These are phyloP conservation scores for Filobasidium uniguttulatum DNA, from an alignment of 1,284 basidiomycete species.

Conservation along the genomic window DNA sequence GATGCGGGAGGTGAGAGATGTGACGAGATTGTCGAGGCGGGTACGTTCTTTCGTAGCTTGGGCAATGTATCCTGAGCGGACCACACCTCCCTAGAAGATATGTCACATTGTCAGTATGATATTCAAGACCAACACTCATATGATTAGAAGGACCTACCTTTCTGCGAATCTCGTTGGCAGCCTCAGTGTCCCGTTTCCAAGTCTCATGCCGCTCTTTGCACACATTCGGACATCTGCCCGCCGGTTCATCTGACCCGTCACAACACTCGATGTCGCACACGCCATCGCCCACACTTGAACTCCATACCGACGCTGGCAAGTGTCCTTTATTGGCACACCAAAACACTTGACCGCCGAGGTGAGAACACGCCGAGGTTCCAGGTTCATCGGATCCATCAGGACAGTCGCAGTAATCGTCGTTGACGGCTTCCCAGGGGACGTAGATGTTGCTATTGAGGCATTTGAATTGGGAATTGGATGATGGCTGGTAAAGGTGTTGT, in stretches of 20 bases:
- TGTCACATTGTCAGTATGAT: no score
- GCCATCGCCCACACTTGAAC: slow-evolving; percentile 83
- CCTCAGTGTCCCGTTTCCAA: slow-evolving; percentile 52
- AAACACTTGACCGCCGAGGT: slow-evolving; percentile 44
- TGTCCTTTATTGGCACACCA: slow-evolving; percentile 84
- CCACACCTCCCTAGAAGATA: slow-evolving; percentile 69
- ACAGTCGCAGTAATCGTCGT: slow-evolving; percentile 94
- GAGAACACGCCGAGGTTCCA: slow-evolving; percentile 71
- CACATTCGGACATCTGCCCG: slow-evolving; percentile 56
- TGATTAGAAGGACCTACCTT: slow-evolving; percentile 45
- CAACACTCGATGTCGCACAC: slow-evolving; percentile 93
- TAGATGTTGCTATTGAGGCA: no score
- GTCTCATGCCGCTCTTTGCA: slow-evolving; percentile 65
- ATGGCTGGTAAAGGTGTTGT: no score
- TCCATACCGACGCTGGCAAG: slow-evolving; percentile 61
- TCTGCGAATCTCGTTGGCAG: slow-evolving; percentile 60
- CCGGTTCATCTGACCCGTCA: slow-evolving; percentile 90
- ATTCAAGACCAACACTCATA: not conserved
- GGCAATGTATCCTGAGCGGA: slow-evolving; percentile 72
- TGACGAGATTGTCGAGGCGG: slow-evolving; percentile 48
- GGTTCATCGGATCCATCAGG: slow-evolving; percentile 87
- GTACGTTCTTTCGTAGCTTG: slow-evolving; percentile 77
- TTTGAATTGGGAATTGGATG: no score
- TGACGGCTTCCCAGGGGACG: slow-evolving; percentile 59
- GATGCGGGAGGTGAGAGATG: not conserved